phyloP scores from a whole-genome alignment of 2,329 filamentous ascomycete genomes.

The Aspergillus viridinutans region DNA sequence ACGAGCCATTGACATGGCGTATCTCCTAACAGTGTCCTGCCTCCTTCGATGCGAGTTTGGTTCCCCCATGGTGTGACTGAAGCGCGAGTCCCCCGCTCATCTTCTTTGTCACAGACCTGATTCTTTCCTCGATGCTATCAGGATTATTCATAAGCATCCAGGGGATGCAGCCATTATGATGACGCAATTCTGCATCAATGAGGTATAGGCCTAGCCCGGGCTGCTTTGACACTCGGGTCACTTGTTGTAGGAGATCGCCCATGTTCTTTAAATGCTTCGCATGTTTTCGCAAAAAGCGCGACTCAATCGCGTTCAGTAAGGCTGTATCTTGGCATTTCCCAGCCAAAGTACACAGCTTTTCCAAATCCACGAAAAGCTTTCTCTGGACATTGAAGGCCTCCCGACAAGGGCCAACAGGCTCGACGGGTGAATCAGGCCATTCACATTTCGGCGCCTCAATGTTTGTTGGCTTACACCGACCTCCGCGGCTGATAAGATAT shows the following conservation, averaged over 20 bases:
- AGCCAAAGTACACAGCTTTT: constrained; percentile 15
- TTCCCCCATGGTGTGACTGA: neutral
- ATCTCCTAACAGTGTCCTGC: neutral
- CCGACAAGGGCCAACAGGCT: constrained; percentile 14
- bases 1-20: neutral
- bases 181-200: constrained; percentile 17
- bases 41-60: neutral
- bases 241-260: constrained; percentile 20
- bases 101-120: neutral
- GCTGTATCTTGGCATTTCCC: constrained; percentile 10
- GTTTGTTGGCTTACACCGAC: constrained; percentile 18
- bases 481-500: constrained; percentile 21
- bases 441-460: constrained; percentile 17
- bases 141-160: constrained; percentile 15
- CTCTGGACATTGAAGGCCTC: constrained; percentile 18
- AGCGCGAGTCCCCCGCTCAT: constrained; percentile 1
- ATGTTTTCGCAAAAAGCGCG: constrained; percentile 18
- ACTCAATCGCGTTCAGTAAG: constrained; percentile 13
- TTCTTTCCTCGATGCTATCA: constrained; percentile 5
- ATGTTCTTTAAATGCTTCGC: constrained; percentile 21
- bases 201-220: constrained; percentile 18
- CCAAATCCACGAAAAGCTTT: constrained; percentile 16
- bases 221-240: constrained; percentile 19
- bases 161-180: constrained; percentile 8
- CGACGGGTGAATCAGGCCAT: constrained; percentile 19